These are phyloP conservation scores for Nicotiana obtusifolia DNA, from an alignment of 257 asterid species.

Conservation along the genomic window DNA sequence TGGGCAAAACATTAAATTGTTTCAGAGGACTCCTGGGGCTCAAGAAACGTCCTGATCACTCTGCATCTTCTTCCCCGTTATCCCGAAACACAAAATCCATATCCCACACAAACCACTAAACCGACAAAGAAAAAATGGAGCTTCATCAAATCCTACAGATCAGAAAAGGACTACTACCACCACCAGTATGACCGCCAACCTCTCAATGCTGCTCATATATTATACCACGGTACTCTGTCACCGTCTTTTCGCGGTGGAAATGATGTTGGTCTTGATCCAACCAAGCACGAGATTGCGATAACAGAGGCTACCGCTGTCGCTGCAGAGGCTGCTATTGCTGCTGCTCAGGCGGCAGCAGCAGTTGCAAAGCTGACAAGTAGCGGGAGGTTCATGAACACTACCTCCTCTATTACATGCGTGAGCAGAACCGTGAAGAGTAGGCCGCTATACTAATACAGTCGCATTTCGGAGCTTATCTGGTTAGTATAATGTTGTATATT, in stretches of 20 bases:
- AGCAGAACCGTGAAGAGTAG: conserved; percentile 14
- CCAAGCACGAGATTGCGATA: conserved; percentile 56
- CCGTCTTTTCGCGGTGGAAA: background rate
- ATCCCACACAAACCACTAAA: conserved; percentile 3
- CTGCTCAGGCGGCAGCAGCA: conserved; percentile 68
- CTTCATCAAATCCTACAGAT: conserved; percentile 35
- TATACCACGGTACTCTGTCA: background rate
- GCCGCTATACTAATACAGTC: conserved; percentile 42
- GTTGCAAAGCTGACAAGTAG: conserved; percentile 58
- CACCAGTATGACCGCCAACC: too few relatives aligned
- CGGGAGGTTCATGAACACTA: conserved; percentile 24
- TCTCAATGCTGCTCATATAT: background rate
- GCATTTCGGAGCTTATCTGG: conserved; percentile 48
- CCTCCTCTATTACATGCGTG: conserved; percentile 12
- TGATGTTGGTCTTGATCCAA: conserved; percentile 22
- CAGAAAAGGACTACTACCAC: background rate
- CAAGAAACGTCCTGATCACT: conserved; percentile 23
- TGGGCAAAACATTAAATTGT: conserved; percentile 92
- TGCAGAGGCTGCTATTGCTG: conserved; percentile 78
- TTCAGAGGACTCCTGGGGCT: conserved; percentile 70
- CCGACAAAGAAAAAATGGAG: conserved; percentile 63
- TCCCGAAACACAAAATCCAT: background rate
- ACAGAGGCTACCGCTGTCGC: conserved; percentile 66
- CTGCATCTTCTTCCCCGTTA: conserved; percentile 4
- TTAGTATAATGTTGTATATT: conserved; percentile 6